Evolutionary conservation across 1,284 basidiomycete species (phyloP).

Genomic region (Exobasidium rhododendri): DNA sequence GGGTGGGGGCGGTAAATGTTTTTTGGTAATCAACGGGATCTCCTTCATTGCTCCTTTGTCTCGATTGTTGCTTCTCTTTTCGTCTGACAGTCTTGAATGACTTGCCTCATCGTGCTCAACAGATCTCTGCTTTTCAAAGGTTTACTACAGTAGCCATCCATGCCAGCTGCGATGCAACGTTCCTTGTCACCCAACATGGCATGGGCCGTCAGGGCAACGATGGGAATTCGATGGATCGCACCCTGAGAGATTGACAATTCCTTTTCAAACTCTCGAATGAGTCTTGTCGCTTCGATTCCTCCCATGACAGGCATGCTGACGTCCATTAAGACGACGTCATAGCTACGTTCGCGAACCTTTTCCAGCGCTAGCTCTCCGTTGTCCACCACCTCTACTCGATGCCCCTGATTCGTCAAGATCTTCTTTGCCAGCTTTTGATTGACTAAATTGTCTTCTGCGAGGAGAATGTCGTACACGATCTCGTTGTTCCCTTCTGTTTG

Average conservation of each 20-base stretch:
- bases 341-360: constrained; percentile 74
- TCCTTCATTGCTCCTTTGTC: too few species aligned
- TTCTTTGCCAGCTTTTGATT: constrained; percentile 97
- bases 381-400: constrained; percentile 93
- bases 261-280: constrained; percentile 70
- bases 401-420: constrained; percentile 93
- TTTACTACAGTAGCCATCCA: constrained; percentile 18
- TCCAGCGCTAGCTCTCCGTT: constrained; percentile 89
- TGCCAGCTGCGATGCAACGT: constrained; percentile 15
- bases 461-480: constrained; percentile 83
- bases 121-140: constrained; percentile 15
- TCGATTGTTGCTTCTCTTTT: constrained; percentile 1
- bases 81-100: constrained; percentile 10
- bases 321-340: constrained; percentile 78
- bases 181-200: constrained; percentile 59
- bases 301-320: constrained; percentile 66
- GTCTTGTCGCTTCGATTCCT: constrained; percentile 65
- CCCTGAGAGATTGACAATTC: constrained; percentile 59
- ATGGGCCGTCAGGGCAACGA: constrained; percentile 90
- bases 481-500: constrained; percentile 74
- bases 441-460: constrained; percentile 96
- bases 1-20: too few species aligned
- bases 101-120: constrained; percentile 15
- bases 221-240: constrained; percentile 66
- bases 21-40: too few species aligned